These are phyloP conservation scores for Furcasterigmium furcatum DNA, from an alignment of 2,329 filamentous ascomycete genomes.

Conservation along the genomic window DNA sequence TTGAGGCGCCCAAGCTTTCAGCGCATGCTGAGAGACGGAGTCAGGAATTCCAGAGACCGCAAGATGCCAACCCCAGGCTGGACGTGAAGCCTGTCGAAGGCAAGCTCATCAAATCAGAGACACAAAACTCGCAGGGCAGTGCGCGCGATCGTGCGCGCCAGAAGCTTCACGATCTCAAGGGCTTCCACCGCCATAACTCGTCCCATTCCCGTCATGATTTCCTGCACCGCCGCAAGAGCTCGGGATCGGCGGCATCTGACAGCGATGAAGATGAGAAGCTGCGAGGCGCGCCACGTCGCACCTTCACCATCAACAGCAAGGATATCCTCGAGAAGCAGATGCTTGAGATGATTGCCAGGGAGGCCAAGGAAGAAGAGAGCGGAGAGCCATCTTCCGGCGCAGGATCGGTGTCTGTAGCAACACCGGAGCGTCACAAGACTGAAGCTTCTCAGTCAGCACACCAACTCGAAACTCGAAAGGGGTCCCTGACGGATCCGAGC, in stretches of 20 bases:
- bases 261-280: conserved; percentile 45
- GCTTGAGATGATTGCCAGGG: conserved; percentile 56
- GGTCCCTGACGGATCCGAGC: conserved; percentile 34
- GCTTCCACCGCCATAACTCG: conserved; percentile 51
- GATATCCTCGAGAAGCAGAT: conserved; percentile 60
- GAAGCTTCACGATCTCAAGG: conserved; percentile 55
- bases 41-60: not conserved
- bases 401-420: conserved; percentile 5
- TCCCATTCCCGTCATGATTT: conserved; percentile 49
- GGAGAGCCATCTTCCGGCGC: not conserved
- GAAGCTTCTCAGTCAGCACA: conserved; percentile 21
- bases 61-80: conserved; percentile 14
- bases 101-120: conserved; percentile 25
- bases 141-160: conserved; percentile 57
- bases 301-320: conserved; percentile 44
- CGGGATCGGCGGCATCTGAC: conserved; percentile 59
- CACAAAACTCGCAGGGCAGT: conserved; percentile 45
- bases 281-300: conserved; percentile 37
- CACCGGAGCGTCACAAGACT: conserved; percentile 9
- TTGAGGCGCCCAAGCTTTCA: conserved; percentile 9
- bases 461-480: conserved; percentile 27
- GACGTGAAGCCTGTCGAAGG: not conserved
- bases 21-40: not conserved
- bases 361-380: conserved; percentile 41
- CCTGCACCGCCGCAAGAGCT: conserved; percentile 47